Evolutionary conservation across 495 filamentous ascomycete species (phyloP), one percentile per base, ranked within the genome.

Genomic region (Penicillium steckii): DNA sequence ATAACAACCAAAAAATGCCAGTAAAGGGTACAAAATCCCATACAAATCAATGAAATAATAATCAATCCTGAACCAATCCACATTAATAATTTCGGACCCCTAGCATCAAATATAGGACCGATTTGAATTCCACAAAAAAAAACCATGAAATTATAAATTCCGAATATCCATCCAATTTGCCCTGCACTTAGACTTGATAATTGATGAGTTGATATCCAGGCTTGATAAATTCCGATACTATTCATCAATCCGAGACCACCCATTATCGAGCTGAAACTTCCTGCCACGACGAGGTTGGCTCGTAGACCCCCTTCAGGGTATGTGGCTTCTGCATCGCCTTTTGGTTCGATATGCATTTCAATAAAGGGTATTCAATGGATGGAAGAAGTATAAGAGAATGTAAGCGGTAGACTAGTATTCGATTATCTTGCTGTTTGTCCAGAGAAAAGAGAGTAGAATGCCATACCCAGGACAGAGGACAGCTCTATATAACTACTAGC

Each of bases 1-100:
- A 90, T 87, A 18, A 80, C 76, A 8, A 93, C 69, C 44, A 95
- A 74, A 58, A 94, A 91, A 46, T 92, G 90, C 83, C 85, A 95
- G 64, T 86, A 87, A 54, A 80, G 80, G 79, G 45, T 18, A 30
- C 66, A 71, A 37, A 67, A 62, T 13, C 64, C 73, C 44, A 76
- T 56, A 18, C 71, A 48, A 46, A 79, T 59, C 41, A 78, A 59
- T 0, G 66, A 61, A 23, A 64, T 57, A 0, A 83, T 54, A n/a
- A 78, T 33, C 18, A 65, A 61, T 1, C 67, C 50, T 3, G 65
- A 73, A 3, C 80, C 80, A 10, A 66, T 46, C 22, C 62, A 58
- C 37, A 83, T 65, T n/a, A 83, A 57, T 46, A 64, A 44, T 10
- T 67, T 57, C 1, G 80, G 77, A 0, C 79, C 81, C 15, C 72